Percentiles rank a stretch among this genome's conserved stretches.
These are phyloP conservation scores for Speleostelium caveatum DNA, from an alignment of 78 protist genomes.

Conservation along the genomic window DNA sequence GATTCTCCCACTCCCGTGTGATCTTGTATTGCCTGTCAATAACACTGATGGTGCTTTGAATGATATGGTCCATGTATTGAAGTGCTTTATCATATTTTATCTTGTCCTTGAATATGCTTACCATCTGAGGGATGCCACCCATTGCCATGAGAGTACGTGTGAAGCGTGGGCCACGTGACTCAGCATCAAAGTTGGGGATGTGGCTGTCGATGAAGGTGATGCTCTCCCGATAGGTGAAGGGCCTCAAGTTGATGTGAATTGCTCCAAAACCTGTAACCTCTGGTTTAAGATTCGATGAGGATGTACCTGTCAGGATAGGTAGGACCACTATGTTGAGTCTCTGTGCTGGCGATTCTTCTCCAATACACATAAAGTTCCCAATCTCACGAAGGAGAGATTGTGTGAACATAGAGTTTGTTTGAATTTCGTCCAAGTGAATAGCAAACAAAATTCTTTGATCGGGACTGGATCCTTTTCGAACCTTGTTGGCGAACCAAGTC, in stretches of 20 bases:
- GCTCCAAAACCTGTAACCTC: not conserved
- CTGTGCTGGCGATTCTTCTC: not conserved
- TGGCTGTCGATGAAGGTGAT: not conserved
- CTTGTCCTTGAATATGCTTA: not conserved
- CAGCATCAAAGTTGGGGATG: not conserved
- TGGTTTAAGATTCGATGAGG: not conserved
- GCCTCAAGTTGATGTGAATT: not conserved
- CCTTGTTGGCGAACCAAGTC: not conserved
- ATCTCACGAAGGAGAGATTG: not conserved
- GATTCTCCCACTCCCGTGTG: not conserved
- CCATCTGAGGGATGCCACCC: slow-evolving; percentile 15
- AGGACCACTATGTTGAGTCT: not conserved
- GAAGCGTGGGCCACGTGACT: not conserved
- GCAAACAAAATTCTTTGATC: not conserved
- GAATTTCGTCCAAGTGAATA: slow-evolving; percentile 15
- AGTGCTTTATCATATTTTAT: not conserved
- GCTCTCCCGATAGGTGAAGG: not conserved
- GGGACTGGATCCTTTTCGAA: not conserved
- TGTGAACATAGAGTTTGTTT: not conserved
- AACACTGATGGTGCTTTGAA: not conserved
- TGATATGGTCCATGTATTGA: not conserved
- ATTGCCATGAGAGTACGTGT: not conserved
- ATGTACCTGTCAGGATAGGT: slow-evolving; percentile 11
- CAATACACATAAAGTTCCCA: not conserved
- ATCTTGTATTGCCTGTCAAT: not conserved